Base-by-base conservation (phyloP, 2,329 filamentous ascomycete species). In the Penicillium griseofulvum region DNA sequence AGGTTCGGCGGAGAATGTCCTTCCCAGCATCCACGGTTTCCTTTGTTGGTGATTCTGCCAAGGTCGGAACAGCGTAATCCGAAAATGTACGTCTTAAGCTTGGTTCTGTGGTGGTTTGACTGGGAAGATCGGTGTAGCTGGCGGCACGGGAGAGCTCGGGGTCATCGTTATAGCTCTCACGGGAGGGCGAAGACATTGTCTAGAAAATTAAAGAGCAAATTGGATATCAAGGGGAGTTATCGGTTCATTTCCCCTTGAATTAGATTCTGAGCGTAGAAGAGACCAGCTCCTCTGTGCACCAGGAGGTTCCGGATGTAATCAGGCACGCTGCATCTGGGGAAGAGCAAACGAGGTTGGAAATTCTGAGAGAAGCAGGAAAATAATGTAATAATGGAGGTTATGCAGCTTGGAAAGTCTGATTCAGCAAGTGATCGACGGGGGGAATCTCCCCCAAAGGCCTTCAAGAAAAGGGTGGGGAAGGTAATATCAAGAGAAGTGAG, bases 91-190 rank as follows among this genome's bases (percentile, higher is more conserved):
- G 76, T 61, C 80, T 78, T 57, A 83, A 70, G 37, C 52, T 60
- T 33, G 70, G 60, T 37, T 69, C 73, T 28, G 69, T 64, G 28
- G 73, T 58, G 17, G 56, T n/a, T 31, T 76, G 66, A 28, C 65
- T 70, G 4, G 80, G 76, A n/a, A 85, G 68, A 60, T 81, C 78
- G 44, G 80, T 82, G 69, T 82, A 85, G 63, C 83, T 86, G 31
- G 83, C 83, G 45, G 83, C 79, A 54, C 82, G 78, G 28, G 79
- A 78, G 29, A 85, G 61, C 37, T 67, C 60, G 46, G 64, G 50
- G 47, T 68, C 69, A 58, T 67, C 65, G 42, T 56, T 62, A 53
- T 68, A 64, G 39, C 51, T 61, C 49, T 68, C 65, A 45, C 61
- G 48, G 28, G 63, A 60, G 51, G 64, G 62, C 58, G 63, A 62